A percentile compares a stretch with the other conserved stretches of the same genome.
These are phyloP conservation scores for Gracilaria gracilis DNA, from an alignment of 23 red algal species.

Conservation along the genomic window DNA sequence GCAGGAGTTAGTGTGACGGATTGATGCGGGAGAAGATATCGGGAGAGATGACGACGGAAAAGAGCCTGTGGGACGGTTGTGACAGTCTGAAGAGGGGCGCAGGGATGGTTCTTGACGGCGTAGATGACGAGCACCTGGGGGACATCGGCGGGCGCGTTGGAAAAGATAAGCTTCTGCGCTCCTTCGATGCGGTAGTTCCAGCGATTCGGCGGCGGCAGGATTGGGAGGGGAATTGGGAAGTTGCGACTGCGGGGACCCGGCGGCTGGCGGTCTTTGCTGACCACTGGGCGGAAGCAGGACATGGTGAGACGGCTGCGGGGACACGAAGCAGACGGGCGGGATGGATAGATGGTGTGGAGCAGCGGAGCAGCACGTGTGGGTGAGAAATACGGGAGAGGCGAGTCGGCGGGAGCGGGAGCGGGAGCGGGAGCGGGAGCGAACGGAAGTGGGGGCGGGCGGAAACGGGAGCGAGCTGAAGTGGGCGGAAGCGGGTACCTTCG, in stretches of 20 bases:
- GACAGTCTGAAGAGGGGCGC: slow-evolving; percentile 7
- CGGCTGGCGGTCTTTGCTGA: background rate
- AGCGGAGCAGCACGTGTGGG: no score
- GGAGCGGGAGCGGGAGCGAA: no score
- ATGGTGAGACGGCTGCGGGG: no score
- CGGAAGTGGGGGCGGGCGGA: no score
- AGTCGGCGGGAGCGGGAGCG: no score
- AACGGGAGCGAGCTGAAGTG: background rate
- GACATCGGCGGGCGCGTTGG: background rate
- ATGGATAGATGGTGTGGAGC: no score
- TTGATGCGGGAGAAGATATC: slow-evolving; percentile 34
- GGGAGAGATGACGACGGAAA: slow-evolving; percentile 34
- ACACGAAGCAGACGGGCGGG: no score
- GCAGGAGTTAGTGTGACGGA: slow-evolving; percentile 24
- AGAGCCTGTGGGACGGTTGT: slow-evolving; percentile 18
- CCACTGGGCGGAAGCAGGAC: slow-evolving; percentile 14
- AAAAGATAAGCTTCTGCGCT: slow-evolving; percentile 36
- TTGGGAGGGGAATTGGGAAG: background rate
- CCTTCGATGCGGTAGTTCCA: slow-evolving; percentile 50
- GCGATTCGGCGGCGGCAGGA: background rate
- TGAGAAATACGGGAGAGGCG: no score
- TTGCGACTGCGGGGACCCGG: background rate
- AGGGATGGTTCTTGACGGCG: slow-evolving; percentile 41
- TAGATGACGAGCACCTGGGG: slow-evolving; percentile 20
- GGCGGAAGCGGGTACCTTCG: no score